Conservation (phyloP, 139 green algal species). For the Picochlorum sp. region DNA sequence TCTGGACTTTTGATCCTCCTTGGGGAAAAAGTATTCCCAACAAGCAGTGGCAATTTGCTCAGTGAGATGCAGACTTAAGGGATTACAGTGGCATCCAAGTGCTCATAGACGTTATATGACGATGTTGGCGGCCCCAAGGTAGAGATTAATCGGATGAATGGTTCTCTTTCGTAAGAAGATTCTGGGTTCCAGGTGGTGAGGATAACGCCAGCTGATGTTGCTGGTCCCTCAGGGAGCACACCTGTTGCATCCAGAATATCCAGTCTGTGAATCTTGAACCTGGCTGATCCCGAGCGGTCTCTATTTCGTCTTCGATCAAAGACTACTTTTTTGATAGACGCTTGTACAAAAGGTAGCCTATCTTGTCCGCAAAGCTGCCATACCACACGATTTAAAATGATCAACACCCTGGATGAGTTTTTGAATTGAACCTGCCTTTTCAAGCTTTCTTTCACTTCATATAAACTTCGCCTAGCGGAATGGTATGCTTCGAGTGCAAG, state of each 20-base stretch:
- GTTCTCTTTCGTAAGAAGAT: constrained; percentile 32
- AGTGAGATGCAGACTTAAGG: constrained; percentile 48
- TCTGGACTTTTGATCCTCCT: constrained; percentile 26
- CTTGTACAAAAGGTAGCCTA: constrained; percentile 27
- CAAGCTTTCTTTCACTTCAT: constrained; percentile 16
- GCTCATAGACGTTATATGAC: constrained; percentile 44
- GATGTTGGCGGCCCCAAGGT: constrained; percentile 43
- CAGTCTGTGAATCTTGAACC: constrained; percentile 37
- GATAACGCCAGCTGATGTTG: constrained; percentile 37
- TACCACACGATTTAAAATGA: constrained; percentile 36
- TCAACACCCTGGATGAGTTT: constrained; percentile 21
- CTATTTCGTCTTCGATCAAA: constrained; percentile 31
- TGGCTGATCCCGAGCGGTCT: constrained; percentile 38
- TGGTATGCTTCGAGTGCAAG: constrained; percentile 14
- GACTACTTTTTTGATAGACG: constrained; percentile 18
- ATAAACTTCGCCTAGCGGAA: constrained; percentile 12
- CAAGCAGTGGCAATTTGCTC: constrained; percentile 35
- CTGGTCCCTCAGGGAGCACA: constrained; percentile 18
- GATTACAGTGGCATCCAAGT: constrained; percentile 56
- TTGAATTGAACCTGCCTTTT: constrained; percentile 19
- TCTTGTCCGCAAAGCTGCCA: constrained; percentile 37
- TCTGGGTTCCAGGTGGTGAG: constrained; percentile 56
- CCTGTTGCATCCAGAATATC: constrained; percentile 32
- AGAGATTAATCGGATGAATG: constrained; percentile 23
- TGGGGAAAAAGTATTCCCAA: constrained; percentile 55